Conservation (phyloP, 2,329 filamentous ascomycete species). For the Thielaviopsis musarum region DNA sequence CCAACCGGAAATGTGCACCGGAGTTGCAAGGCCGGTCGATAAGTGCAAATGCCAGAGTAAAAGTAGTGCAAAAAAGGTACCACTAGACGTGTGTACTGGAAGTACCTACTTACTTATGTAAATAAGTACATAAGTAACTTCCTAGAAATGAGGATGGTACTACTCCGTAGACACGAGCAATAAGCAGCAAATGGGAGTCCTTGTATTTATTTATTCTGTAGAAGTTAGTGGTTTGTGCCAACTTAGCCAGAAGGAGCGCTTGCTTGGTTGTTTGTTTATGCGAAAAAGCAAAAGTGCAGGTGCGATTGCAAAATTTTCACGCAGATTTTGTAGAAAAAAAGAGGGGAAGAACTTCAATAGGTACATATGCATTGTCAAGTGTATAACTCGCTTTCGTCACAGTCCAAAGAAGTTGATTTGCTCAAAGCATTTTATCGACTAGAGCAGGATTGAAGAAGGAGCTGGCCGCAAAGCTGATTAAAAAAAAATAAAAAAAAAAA, state of each 20-base stretch:
- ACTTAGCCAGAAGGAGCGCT: background rate
- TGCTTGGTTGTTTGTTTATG: background rate
- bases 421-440: background rate
- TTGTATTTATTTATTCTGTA: too few relatives aligned
- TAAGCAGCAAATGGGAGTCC: too few relatives aligned
- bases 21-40: too few relatives aligned
- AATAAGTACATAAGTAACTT: too few relatives aligned
- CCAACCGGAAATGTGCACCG: too few relatives aligned
- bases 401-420: too few relatives aligned
- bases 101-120: too few relatives aligned
- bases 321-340: background rate
- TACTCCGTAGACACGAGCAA: too few relatives aligned
- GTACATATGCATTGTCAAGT: background rate
- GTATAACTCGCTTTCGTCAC: background rate
- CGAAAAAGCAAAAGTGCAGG: background rate
- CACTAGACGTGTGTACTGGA: too few relatives aligned
- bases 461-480: background rate
- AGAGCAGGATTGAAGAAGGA: background rate
- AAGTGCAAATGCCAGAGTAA: too few relatives aligned
- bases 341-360: background rate
- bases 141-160: too few relatives aligned
- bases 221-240: background rate
- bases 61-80: too few relatives aligned
- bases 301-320: background rate
- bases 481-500: background rate